Percentiles rank a stretch among this genome's conserved stretches.
Conservation (phyloP, 257 asterid species). For the Solanum bulbocastanum region DNA sequence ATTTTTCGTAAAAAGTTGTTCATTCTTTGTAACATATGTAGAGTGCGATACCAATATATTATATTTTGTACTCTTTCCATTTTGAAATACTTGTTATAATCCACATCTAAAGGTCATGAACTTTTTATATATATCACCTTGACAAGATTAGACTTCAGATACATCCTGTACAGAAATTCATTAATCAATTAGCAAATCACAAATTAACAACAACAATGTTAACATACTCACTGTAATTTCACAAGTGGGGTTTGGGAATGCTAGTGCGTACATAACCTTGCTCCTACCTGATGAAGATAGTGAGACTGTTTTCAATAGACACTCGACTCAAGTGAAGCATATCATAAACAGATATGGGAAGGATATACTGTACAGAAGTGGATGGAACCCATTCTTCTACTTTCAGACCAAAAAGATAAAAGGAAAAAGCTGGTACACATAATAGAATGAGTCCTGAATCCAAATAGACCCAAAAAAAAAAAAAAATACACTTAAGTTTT, state of each 20-base stretch:
- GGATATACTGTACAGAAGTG: background rate
- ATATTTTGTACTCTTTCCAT: background rate
- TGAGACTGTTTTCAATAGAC: too few species aligned
- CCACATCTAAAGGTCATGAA: too few species aligned
- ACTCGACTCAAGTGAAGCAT: background rate
- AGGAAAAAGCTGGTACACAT: background rate
- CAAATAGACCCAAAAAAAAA: background rate
- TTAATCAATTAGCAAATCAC: too few species aligned
- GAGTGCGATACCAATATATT: background rate
- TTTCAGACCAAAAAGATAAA: background rate
- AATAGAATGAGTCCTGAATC: background rate
- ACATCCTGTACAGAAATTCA: too few species aligned
- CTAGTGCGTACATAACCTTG: background rate
- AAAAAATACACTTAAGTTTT: too few species aligned
- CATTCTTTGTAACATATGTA: background rate
- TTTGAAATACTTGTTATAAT: background rate
- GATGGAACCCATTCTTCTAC: background rate
- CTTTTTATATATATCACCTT: too few species aligned
- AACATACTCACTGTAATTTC: too few species aligned
- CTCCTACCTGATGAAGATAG: too few species aligned
- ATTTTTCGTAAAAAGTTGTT: background rate
- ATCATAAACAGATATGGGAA: background rate
- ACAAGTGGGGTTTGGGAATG: background rate
- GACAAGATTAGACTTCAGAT: too few species aligned
- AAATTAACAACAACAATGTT: too few species aligned